A percentile compares a stretch with the other conserved stretches of the same genome.
phyloP scores from a whole-genome alignment of 768 basidiomycete species.

The Auricularia cornea region DNA sequence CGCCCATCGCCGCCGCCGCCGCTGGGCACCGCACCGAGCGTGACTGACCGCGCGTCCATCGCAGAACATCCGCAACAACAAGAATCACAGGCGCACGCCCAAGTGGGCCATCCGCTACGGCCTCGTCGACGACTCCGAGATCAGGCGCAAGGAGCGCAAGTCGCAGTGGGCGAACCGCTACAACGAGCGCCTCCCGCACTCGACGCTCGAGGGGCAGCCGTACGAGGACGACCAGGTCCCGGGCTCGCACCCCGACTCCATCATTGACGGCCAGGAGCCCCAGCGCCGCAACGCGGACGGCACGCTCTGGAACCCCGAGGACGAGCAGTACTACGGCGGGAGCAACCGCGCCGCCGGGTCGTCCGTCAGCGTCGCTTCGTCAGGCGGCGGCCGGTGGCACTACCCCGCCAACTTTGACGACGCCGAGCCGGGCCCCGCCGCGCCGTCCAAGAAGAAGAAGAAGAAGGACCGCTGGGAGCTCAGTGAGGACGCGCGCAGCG shows the following conservation, averaged over 20 bases:
- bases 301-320: conserved; percentile 64
- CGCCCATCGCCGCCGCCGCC: conserved; percentile 4
- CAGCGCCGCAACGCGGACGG: conserved; percentile 35
- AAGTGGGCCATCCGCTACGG: conserved; percentile 92
- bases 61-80: conserved; percentile 93
- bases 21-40: too few relatives aligned
- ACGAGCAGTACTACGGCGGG: conserved; percentile 63
- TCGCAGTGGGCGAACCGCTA: conserved; percentile 85
- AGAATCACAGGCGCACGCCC: conserved; percentile 84
- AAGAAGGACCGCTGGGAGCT: conserved; percentile 86
- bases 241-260: conserved; percentile 19
- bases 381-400: conserved; percentile 59
- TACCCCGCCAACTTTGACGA: conserved; percentile 84
- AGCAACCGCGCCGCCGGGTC: conserved; percentile 29
- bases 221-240: conserved; percentile 73
- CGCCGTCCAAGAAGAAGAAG: conserved; percentile 49
- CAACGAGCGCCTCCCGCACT: conserved; percentile 67
- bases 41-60: conserved; percentile 2
- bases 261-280: conserved; percentile 21
- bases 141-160: conserved; percentile 67
- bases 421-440: conserved; percentile 25
- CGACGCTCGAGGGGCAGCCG: conserved; percentile 59
- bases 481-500: conserved; percentile 73
- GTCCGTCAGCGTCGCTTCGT: conserved; percentile 16
- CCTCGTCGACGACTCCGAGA: conserved; percentile 72